These are phyloP conservation scores for Solanum gandarillasii DNA, from an alignment of 257 asterid genomes.

Conservation along the genomic window DNA sequence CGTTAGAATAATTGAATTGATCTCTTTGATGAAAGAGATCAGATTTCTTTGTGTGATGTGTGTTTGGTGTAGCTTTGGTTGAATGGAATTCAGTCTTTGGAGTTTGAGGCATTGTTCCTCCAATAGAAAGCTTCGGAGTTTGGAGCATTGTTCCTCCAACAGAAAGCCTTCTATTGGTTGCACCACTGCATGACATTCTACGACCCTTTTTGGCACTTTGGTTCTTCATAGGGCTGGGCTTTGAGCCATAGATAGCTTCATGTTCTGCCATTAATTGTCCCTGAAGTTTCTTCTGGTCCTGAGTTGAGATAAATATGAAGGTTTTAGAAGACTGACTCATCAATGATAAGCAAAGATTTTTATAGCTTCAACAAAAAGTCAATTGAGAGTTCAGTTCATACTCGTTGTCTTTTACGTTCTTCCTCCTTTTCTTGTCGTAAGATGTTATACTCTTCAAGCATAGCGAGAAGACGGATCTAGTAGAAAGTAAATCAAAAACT, in stretches of 20 bases:
- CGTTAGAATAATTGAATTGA: conserved; percentile 15
- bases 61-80: conserved; percentile 19
- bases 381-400: conserved; percentile 12
- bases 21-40: conserved; percentile 14
- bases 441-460: conserved; percentile 68
- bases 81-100: conserved; percentile 23
- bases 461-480: conserved; percentile 70
- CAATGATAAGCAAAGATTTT: background rate
- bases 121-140: background rate
- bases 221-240: conserved; percentile 40
- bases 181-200: conserved; percentile 24
- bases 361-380: background rate
- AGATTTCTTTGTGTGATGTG: conserved; percentile 23
- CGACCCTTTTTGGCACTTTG: conserved; percentile 27
- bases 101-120: background rate
- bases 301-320: conserved; percentile 4
- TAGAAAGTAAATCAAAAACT: background rate
- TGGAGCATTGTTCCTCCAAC: conserved; percentile 25
- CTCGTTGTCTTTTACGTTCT: conserved; percentile 88
- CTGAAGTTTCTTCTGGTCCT: conserved; percentile 68
- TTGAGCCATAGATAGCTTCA: conserved; percentile 39
- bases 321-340: background rate
- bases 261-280: conserved; percentile 40
- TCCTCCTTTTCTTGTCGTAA: conserved; percentile 80
- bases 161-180: conserved; percentile 24